A percentile compares a stretch with the other conserved stretches of the same genome.
These are phyloP conservation scores for Trypethelium eluteriae DNA, from an alignment of 495 filamentous ascomycete genomes.

Conservation along the genomic window DNA sequence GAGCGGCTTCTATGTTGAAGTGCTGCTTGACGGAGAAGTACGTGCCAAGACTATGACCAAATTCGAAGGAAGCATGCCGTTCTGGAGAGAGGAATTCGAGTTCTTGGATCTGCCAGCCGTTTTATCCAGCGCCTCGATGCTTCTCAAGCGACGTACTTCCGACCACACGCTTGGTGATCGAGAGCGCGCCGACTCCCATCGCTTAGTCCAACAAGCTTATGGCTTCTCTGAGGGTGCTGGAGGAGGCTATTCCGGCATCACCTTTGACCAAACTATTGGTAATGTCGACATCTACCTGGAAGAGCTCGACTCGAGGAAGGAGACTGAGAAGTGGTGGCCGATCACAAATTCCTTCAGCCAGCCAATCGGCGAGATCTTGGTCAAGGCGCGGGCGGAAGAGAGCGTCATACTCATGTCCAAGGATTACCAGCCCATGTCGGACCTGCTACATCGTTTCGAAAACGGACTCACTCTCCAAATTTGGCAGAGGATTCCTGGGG, in stretches of 20 bases:
- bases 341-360: constrained; percentile 66
- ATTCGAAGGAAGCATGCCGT: constrained; percentile 71
- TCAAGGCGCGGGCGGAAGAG: constrained; percentile 78
- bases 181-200: neutral
- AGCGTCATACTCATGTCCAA: constrained; percentile 76
- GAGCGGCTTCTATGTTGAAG: constrained; percentile 69
- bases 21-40: constrained; percentile 84
- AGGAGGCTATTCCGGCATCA: constrained; percentile 36
- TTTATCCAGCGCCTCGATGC: constrained; percentile 68
- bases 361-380: constrained; percentile 74
- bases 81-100: constrained; percentile 90
- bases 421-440: constrained; percentile 77
- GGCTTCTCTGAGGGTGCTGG: constrained; percentile 26
- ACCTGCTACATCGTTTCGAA: constrained; percentile 75
- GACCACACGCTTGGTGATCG: constrained; percentile 17
- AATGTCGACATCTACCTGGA: constrained; percentile 79
- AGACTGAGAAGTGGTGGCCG: constrained; percentile 85
- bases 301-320: constrained; percentile 67
- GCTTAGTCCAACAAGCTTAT: constrained; percentile 28
- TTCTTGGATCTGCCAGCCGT: constrained; percentile 78
- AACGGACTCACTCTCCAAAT: constrained; percentile 81
- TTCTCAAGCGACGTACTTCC: constrained; percentile 59
- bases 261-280: constrained; percentile 57
- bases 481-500: constrained; percentile 65
- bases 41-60: constrained; percentile 79